A percentile compares a stretch with the other conserved stretches of the same genome.
phyloP scores from a whole-genome alignment of 2,329 filamentous ascomycete species.

The Alternaria tenuissima region DNA sequence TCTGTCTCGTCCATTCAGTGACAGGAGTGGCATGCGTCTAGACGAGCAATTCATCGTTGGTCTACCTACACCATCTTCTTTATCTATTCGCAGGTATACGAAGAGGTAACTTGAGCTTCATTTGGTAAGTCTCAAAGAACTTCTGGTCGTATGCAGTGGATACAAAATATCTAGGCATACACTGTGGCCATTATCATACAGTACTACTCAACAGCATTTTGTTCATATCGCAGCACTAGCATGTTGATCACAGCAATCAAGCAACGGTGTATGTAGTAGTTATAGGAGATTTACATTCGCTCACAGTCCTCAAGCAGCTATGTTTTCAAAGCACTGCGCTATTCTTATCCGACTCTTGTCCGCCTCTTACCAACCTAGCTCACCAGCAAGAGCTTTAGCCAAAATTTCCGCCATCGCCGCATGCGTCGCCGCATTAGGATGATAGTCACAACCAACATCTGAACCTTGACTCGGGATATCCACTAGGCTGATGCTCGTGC shows the following conservation, averaged over 20 bases:
- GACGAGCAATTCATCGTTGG: background rate
- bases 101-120: background rate
- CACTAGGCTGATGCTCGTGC: slow-evolving; percentile 50
- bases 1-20: background rate
- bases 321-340: background rate
- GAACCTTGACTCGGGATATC: slow-evolving; percentile 54
- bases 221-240: background rate
- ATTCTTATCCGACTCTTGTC: background rate
- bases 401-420: slow-evolving; percentile 41
- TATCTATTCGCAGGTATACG: background rate
- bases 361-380: slow-evolving; percentile 26
- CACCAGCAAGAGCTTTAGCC: slow-evolving; percentile 20
- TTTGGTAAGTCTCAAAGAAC: accelerated
- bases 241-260: background rate
- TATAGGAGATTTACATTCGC: background rate
- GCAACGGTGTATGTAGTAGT: background rate
- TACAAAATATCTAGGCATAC: background rate
- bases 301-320: background rate
- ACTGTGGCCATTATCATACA: background rate
- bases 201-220: background rate
- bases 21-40: background rate
- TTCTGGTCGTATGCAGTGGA: background rate
- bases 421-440: slow-evolving; percentile 54
- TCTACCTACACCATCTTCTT: background rate
- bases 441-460: slow-evolving; percentile 56